These are phyloP conservation scores for Clarireedia paspali DNA, from an alignment of 2,329 filamentous ascomycete genomes.

Conservation along the genomic window DNA sequence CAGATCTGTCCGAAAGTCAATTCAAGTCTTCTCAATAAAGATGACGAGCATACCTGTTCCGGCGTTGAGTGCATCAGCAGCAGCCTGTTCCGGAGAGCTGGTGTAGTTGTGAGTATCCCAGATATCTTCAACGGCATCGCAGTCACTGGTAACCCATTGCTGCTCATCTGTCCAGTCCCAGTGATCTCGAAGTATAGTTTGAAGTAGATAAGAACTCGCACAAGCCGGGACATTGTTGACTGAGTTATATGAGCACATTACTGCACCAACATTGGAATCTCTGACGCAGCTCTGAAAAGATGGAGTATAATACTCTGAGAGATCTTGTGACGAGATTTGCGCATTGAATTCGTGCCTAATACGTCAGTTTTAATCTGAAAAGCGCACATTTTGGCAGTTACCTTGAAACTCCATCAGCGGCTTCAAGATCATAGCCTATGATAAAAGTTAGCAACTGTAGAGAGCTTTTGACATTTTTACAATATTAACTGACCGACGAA, in stretches of 20 bases:
- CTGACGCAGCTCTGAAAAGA: conserved; percentile 57
- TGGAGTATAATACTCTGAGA: conserved; percentile 61
- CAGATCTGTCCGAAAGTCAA: conserved; percentile 9
- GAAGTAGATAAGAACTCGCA: conserved; percentile 52
- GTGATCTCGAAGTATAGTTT: conserved; percentile 54
- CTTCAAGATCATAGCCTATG: conserved; percentile 45
- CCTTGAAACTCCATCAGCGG: conserved; percentile 35
- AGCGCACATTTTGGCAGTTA: conserved; percentile 20
- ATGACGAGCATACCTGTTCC: conserved; percentile 4
- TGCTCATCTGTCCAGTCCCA: conserved; percentile 56
- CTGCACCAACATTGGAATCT: conserved; percentile 47
- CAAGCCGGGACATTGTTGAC: conserved; percentile 61
- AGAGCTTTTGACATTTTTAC: no score
- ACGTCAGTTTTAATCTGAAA: no score
- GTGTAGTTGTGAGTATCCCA: conserved; percentile 32
- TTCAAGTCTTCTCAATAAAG: no score
- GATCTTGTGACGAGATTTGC: conserved; percentile 50
- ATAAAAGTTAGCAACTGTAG: no score
- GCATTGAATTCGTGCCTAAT: conserved; percentile 41
- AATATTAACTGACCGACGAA: conserved; percentile 29
- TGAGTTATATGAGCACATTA: conserved; percentile 58
- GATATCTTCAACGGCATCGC: conserved; percentile 54
- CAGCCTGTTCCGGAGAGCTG: conserved; percentile 11
- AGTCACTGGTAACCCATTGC: conserved; percentile 42
- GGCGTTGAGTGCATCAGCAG: conserved; percentile 15